phyloP scores from a whole-genome alignment of 139 green algal species.

The Haematococcus lacustris region DNA sequence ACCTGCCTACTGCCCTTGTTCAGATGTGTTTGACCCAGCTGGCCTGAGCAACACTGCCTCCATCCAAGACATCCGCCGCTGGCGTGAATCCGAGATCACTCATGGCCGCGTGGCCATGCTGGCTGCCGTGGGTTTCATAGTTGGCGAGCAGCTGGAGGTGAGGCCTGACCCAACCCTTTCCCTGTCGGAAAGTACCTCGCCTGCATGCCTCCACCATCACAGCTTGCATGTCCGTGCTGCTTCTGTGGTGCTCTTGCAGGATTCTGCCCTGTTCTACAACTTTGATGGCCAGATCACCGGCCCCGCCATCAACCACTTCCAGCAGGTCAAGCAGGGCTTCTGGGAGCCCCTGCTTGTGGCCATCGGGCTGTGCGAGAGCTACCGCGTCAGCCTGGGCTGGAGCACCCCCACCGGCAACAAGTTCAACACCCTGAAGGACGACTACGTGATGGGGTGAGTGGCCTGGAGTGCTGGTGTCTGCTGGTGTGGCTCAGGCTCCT shows the following conservation, averaged over 20 bases:
- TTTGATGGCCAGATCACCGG: conserved; percentile 53
- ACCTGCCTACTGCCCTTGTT: no score
- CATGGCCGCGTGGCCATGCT: conserved; percentile 74
- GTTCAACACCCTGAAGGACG: conserved; percentile 55
- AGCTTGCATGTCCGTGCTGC: no score
- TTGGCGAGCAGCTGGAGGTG: conserved; percentile 57
- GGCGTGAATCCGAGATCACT: conserved; percentile 63
- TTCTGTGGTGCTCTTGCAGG: no score
- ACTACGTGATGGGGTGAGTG: no score
- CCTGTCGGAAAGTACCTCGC: no score
- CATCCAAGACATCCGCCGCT: conserved; percentile 39
- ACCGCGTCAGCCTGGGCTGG: conserved; percentile 58
- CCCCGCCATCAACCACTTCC: conserved; percentile 76
- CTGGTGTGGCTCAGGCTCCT: no score
- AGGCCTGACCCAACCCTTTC: no score
- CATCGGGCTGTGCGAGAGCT: conserved; percentile 66
- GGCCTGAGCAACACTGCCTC: conserved; percentile 26
- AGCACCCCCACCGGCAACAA: conserved; percentile 41
- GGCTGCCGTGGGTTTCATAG: conserved; percentile 61
- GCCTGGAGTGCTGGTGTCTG: no score
- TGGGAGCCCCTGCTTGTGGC: conserved; percentile 62
- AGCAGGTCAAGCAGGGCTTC: conserved; percentile 55
- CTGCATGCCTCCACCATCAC: no score
- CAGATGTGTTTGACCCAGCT: conserved; percentile 48
- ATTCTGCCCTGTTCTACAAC: conserved; percentile 48